phyloP scores from a whole-genome alignment of 805 yeast species.

The Peterozyma xylosa region DNA sequence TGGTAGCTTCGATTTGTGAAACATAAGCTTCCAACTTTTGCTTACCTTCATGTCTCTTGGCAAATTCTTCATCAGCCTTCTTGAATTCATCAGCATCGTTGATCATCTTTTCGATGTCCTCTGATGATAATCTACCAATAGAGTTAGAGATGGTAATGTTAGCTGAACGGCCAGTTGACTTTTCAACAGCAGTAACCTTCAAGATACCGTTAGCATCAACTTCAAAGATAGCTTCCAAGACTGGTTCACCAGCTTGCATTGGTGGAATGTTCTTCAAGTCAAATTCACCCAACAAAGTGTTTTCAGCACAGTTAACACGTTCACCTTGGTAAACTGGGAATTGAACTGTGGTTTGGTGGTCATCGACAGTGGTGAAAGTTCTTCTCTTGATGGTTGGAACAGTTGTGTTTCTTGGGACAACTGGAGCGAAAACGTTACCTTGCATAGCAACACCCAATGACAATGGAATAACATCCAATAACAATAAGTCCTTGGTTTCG shows the following conservation, averaged over 20 bases:
- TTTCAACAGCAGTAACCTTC: slow-evolving; percentile 98
- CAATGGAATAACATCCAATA: slow-evolving; percentile 96
- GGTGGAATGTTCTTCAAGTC: slow-evolving; percentile 98
- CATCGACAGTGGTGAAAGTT: slow-evolving; percentile 97
- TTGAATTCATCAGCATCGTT: slow-evolving; percentile 98
- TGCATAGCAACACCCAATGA: slow-evolving; percentile 99
- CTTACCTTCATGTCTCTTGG: slow-evolving; percentile 98
- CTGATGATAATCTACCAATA: slow-evolving; percentile 94
- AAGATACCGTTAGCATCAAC: slow-evolving; percentile 99
- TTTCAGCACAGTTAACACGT: slow-evolving; percentile 97
- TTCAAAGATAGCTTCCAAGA: slow-evolving; percentile 97
- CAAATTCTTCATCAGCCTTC: slow-evolving; percentile 98
- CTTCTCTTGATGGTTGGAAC: slow-evolving; percentile 99
- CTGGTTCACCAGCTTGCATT: slow-evolving; percentile 98
- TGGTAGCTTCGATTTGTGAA: slow-evolving; percentile 88
- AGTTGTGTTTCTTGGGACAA: slow-evolving; percentile 98
- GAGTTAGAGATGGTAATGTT: slow-evolving; percentile 99
- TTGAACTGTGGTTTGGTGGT: slow-evolving; percentile 97
- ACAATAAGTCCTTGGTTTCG: slow-evolving; percentile 90
- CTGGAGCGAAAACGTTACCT: slow-evolving; percentile 98
- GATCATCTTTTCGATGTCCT: slow-evolving; percentile 97
- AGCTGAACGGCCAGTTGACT: slow-evolving; percentile 97
- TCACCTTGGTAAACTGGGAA: slow-evolving; percentile 99
- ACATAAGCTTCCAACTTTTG: slow-evolving; percentile 99
- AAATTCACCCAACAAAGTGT: slow-evolving; percentile 97